Conservation (phyloP, 2,329 filamentous ascomycete species). For the Magnaporthiopsis incrustans region DNA sequence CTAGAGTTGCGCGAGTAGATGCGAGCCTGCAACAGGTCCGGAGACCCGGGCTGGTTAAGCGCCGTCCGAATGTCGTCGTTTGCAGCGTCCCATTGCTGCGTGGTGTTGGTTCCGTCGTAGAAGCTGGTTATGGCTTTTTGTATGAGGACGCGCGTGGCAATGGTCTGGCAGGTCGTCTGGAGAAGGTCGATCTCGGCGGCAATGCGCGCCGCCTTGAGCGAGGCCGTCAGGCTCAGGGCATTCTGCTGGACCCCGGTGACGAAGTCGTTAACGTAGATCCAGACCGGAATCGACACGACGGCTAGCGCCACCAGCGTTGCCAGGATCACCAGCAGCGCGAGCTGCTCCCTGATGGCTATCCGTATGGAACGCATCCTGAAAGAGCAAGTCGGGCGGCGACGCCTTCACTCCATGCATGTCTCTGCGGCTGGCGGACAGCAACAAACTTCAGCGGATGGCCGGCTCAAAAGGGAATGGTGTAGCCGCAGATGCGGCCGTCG, state of each 20-base stretch:
- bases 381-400: slow-evolving; percentile 13
- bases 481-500: not conserved
- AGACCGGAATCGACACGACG: slow-evolving; percentile 71
- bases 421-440: slow-evolving; percentile 3
- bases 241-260: slow-evolving; percentile 45
- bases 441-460: slow-evolving; percentile 9
- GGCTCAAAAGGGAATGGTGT: slow-evolving; percentile 1
- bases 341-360: slow-evolving; percentile 80
- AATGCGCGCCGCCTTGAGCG: slow-evolving; percentile 77
- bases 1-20: slow-evolving; percentile 63
- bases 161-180: slow-evolving; percentile 63
- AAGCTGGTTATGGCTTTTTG: slow-evolving; percentile 45
- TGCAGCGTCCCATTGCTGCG: slow-evolving; percentile 53
- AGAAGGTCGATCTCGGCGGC: slow-evolving; percentile 72
- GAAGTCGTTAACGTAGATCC: slow-evolving; percentile 49
- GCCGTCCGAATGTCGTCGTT: slow-evolving; percentile 62
- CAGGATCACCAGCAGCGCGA: slow-evolving; percentile 70
- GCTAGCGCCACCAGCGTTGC: slow-evolving; percentile 67
- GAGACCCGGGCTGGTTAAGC: slow-evolving; percentile 50
- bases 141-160: slow-evolving; percentile 58
- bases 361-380: slow-evolving; percentile 53
- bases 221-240: slow-evolving; percentile 69
- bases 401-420: slow-evolving; percentile 21
- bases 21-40: slow-evolving; percentile 59
- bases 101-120: slow-evolving; percentile 46